Conservation (phyloP, 2,329 filamentous ascomycete species). For the Penicillium sp. region DNA sequence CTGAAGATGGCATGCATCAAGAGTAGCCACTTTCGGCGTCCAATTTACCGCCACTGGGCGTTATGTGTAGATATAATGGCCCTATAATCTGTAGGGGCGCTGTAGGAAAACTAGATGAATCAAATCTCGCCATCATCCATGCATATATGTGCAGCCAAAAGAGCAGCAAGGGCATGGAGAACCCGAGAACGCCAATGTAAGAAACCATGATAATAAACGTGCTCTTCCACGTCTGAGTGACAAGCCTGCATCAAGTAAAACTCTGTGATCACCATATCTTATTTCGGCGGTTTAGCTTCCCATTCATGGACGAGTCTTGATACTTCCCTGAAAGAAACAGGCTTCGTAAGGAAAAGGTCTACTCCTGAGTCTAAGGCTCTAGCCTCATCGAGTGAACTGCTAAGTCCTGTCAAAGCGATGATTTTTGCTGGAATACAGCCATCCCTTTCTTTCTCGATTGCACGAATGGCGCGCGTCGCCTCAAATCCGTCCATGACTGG, state of each 20-base stretch:
- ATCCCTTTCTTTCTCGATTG: conserved; percentile 16
- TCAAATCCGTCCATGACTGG: conserved; percentile 49
- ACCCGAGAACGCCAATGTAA: neutral
- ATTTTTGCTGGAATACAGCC: conserved; percentile 33
- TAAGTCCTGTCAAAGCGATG: conserved; percentile 46
- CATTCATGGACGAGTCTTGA: conserved; percentile 37
- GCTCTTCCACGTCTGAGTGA: neutral
- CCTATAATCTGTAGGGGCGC: neutral
- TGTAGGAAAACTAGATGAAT: neutral
- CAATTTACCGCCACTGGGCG: neutral
- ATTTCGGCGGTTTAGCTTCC: conserved; percentile 4
- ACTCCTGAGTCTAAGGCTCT: conserved; percentile 43
- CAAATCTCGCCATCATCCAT: neutral
- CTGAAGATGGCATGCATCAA: neutral
- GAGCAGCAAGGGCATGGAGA: neutral
- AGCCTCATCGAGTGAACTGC: conserved; percentile 38
- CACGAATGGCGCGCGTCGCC: conserved; percentile 45
- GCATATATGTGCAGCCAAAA: neutral
- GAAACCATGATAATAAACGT: neutral
- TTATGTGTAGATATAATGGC: neutral
- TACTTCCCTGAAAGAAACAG: conserved; percentile 44
- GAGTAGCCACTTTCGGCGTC: neutral
- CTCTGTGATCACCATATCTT: neutral
- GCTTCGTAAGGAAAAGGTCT: conserved; percentile 47
- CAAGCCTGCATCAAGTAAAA: neutral